Evolutionary conservation across 2,329 filamentous ascomycete genomes (phyloP).

Genomic region (Ploettnerulaceae sp.): DNA sequence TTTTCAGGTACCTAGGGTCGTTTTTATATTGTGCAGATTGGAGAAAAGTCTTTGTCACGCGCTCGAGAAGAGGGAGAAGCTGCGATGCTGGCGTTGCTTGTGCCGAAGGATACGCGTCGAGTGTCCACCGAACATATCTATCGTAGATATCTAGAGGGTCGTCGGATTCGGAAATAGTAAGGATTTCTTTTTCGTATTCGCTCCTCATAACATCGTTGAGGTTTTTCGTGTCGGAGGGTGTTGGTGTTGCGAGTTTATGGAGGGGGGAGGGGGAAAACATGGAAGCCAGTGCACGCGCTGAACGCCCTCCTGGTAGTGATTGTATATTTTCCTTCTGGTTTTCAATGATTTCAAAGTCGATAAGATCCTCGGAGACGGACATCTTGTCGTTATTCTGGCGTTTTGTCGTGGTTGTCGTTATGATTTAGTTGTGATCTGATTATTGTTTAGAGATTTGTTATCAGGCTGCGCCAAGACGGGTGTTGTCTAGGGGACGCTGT

Average conservation of each 20-base stretch:
- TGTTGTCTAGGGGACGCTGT: too few relatives aligned
- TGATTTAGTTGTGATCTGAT: neutral
- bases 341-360: slow-evolving; percentile 89
- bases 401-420: slow-evolving; percentile 18
- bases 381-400: slow-evolving; percentile 26
- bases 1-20: slow-evolving; percentile 84
- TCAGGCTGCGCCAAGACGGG: neutral
- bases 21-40: slow-evolving; percentile 87
- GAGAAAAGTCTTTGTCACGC: slow-evolving; percentile 86
- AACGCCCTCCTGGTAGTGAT: slow-evolving; percentile 80
- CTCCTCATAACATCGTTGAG: slow-evolving; percentile 74
- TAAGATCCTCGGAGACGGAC: slow-evolving; percentile 51
- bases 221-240: slow-evolving; percentile 67
- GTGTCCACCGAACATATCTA: slow-evolving; percentile 93
- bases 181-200: slow-evolving; percentile 81
- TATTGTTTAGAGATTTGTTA: slow-evolving; percentile 1
- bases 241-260: slow-evolving; percentile 55
- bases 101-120: slow-evolving; percentile 90
- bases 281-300: slow-evolving; percentile 81
- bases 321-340: slow-evolving; percentile 98
- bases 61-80: slow-evolving; percentile 81
- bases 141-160: slow-evolving; percentile 95
- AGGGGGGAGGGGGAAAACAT: slow-evolving; percentile 66
- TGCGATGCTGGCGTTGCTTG: slow-evolving; percentile 91
- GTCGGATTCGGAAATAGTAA: slow-evolving; percentile 76